Conservation (phyloP, 2,329 filamentous ascomycete genomes). For the Cladobotryum protrusum region DNA sequence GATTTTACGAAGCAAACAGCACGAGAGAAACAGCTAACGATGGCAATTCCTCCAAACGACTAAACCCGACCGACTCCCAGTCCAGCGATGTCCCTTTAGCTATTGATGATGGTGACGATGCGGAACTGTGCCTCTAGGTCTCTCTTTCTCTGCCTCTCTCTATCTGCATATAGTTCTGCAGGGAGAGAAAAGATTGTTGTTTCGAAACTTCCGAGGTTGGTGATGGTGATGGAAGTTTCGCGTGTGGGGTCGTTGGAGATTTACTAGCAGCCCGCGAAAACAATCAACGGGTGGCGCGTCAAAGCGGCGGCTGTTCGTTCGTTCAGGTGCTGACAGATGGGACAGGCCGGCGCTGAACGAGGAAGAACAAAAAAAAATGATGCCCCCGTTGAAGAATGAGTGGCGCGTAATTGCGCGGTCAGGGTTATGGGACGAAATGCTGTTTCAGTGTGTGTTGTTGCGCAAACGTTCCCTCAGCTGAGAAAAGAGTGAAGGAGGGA, state of each 20-base stretch:
- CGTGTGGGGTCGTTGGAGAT: background rate
- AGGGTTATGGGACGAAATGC: background rate
- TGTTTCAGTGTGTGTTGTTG: too few species aligned
- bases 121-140: background rate
- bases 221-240: too few species aligned
- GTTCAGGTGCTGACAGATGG: background rate
- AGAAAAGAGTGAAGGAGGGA: too few species aligned
- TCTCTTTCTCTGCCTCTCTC: background rate
- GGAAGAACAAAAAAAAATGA: background rate
- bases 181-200: too few species aligned
- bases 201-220: too few species aligned
- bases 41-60: background rate
- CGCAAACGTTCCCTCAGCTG: too few species aligned
- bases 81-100: background rate
- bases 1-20: slow-evolving; percentile 27
- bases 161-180: background rate
- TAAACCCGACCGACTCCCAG: background rate
- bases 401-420: background rate
- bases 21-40: slow-evolving; percentile 27
- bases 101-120: background rate
- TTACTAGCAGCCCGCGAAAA: background rate
- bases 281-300: background rate
- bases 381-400: background rate
- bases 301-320: background rate
- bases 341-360: background rate